Evolutionary conservation across 2,329 filamentous ascomycete species (phyloP).

Genomic region (Elsinoe fawcettii): DNA sequence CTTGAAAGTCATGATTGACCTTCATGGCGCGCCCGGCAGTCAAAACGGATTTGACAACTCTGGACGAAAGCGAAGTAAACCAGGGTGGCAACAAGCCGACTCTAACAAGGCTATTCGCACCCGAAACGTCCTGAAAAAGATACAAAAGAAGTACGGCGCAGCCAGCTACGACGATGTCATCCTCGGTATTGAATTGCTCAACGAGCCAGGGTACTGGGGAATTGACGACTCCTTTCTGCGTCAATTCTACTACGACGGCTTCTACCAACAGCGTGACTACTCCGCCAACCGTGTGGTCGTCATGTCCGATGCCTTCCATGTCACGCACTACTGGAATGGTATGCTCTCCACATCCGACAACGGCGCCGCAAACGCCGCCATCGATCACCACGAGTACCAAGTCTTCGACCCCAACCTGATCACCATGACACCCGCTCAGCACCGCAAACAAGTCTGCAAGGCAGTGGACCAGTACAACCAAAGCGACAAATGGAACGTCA

Average conservation of each 20-base stretch:
- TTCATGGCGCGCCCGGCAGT: constrained; percentile 23
- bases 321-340: constrained; percentile 52
- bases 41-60: constrained; percentile 23
- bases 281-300: constrained; percentile 40
- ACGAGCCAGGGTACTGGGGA: constrained; percentile 35
- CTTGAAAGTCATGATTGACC: constrained; percentile 22
- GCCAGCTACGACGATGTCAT: constrained; percentile 20
- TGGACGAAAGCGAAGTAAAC: constrained; percentile 25
- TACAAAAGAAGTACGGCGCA: constrained; percentile 23
- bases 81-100: constrained; percentile 23
- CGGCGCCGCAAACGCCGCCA: constrained; percentile 44
- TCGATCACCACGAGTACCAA: constrained; percentile 65
- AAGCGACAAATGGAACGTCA: constrained; percentile 56
- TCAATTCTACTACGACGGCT: constrained; percentile 51
- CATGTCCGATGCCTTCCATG: constrained; percentile 50
- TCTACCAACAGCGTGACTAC: constrained; percentile 31
- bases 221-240: constrained; percentile 40
- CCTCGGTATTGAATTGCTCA: constrained; percentile 21
- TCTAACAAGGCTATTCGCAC: constrained; percentile 21
- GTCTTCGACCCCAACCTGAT: constrained; percentile 50
- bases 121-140: constrained; percentile 21
- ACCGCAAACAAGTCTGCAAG: constrained; percentile 50
- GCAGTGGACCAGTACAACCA: constrained; percentile 42
- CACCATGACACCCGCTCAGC: constrained; percentile 43
- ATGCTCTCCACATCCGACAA: constrained; percentile 47